Percentiles rank a stretch among this genome's conserved stretches.
phyloP scores from a whole-genome alignment of 2,329 filamentous ascomycete genomes.

The Lasiodiplodia gonubiensis region DNA sequence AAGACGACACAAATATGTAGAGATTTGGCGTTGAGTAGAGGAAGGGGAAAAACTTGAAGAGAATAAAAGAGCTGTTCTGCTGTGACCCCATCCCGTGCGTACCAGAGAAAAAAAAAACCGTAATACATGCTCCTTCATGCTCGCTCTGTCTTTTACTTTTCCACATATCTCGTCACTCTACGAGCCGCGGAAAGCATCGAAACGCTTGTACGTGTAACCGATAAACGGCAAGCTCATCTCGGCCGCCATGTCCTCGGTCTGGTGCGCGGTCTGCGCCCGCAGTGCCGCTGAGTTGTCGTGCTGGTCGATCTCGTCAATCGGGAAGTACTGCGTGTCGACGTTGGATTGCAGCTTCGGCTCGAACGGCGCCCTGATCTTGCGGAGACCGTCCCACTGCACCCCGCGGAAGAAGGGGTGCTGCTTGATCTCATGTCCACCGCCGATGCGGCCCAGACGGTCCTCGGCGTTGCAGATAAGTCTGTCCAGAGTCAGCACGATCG shows the following conservation, averaged over 20 bases:
- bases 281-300: constrained; percentile 89
- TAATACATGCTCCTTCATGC: constrained; percentile 21
- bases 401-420: constrained; percentile 94
- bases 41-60: background rate
- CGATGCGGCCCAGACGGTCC: constrained; percentile 81
- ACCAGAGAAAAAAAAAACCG: background rate
- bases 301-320: constrained; percentile 97
- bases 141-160: background rate
- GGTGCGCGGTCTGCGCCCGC: constrained; percentile 74
- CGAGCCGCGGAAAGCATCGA: constrained; percentile 67
- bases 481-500: constrained; percentile 30
- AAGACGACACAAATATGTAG: background rate
- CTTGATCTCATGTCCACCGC: constrained; percentile 91
- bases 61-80: background rate
- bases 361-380: constrained; percentile 92
- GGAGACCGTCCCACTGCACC: constrained; percentile 91
- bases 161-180: constrained; percentile 29
- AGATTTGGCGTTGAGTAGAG: background rate
- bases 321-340: constrained; percentile 98
- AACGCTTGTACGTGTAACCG: constrained; percentile 97
- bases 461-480: constrained; percentile 95
- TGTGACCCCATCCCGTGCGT: background rate
- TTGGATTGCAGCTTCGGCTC: constrained; percentile 92
- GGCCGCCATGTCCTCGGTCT: constrained; percentile 75
- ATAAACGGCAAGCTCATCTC: constrained; percentile 97